Conservation (phyloP, 352 stramenopile species). For the Pythium coloratum region DNA sequence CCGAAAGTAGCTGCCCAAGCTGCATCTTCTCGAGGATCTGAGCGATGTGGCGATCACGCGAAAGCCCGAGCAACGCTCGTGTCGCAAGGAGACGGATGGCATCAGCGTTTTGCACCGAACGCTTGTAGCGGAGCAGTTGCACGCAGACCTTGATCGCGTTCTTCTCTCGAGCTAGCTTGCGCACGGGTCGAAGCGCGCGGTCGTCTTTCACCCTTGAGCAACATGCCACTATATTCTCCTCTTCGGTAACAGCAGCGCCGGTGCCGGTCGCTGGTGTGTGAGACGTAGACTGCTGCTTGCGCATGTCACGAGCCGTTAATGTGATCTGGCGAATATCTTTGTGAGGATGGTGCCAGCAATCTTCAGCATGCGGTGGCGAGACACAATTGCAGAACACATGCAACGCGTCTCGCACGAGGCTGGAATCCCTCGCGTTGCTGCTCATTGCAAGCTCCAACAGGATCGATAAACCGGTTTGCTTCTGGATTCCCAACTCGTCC, state of each 20-base stretch:
- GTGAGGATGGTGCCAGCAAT: conserved; percentile 84
- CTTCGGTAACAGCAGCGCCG: conserved; percentile 1
- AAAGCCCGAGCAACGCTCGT: conserved; percentile 75
- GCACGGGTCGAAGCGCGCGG: conserved; percentile 64
- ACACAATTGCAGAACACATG: conserved; percentile 86
- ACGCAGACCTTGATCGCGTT: conserved; percentile 89
- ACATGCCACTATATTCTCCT: conserved; percentile 38
- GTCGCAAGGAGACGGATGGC: conserved; percentile 81
- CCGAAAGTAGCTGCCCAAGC: conserved; percentile 78
- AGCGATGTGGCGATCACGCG: conserved; percentile 85
- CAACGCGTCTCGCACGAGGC: conserved; percentile 71
- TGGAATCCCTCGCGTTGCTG: conserved; percentile 66
- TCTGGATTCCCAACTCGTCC: conserved; percentile 43
- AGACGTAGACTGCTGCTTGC: conserved; percentile 28
- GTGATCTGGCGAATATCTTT: conserved; percentile 85
- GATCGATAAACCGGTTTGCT: conserved; percentile 62
- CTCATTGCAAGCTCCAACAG: conserved; percentile 80
- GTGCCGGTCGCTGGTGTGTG: not conserved
- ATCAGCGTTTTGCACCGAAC: conserved; percentile 86
- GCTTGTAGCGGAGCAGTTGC: conserved; percentile 84
- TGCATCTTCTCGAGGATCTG: conserved; percentile 92
- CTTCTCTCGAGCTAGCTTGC: conserved; percentile 70
- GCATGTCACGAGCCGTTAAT: conserved; percentile 69
- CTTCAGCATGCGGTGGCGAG: conserved; percentile 67
- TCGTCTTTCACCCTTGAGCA: conserved; percentile 65